Evolutionary conservation across 2,329 filamentous ascomycete genomes (phyloP).

Genomic region (Periconia sp.): DNA sequence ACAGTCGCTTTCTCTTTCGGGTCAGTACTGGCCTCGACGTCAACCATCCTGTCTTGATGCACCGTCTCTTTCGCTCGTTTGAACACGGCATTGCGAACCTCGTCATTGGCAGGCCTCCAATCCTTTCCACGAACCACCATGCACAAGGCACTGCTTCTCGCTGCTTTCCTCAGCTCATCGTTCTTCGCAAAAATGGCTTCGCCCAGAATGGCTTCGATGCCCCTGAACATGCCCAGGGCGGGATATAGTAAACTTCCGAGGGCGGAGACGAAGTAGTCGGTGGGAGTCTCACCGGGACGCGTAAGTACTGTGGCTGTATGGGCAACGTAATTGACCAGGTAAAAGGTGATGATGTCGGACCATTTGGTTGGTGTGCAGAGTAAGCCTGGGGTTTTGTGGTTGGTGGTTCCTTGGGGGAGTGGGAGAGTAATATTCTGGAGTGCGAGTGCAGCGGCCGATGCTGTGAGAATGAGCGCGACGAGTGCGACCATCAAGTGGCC

Average conservation of each 20-base stretch:
- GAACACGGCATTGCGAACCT: conserved; percentile 11
- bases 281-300: conserved; percentile 28
- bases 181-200: conserved; percentile 13
- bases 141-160: conserved; percentile 29
- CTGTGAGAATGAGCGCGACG: neutral
- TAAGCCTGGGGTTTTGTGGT: conserved; percentile 18
- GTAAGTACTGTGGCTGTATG: conserved; percentile 40
- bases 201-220: conserved; percentile 26
- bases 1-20: neutral
- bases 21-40: neutral
- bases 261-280: conserved; percentile 13
- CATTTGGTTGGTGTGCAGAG: conserved; percentile 29
- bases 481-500: neutral
- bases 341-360: conserved; percentile 34
- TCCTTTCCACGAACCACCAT: conserved; percentile 27
- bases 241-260: conserved; percentile 28
- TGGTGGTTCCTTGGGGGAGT: conserved; percentile 15
- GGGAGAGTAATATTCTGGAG: conserved; percentile 22
- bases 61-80: conserved; percentile 1
- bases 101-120: conserved; percentile 22
- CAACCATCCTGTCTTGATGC: neutral
- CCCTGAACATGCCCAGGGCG: conserved; percentile 23
- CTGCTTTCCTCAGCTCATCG: conserved; percentile 25
- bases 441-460: conserved; percentile 4
- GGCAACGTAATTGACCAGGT: conserved; percentile 39